Conservation (phyloP, 2,329 filamentous ascomycete genomes). For the Cytospora paraplurivora region DNA sequence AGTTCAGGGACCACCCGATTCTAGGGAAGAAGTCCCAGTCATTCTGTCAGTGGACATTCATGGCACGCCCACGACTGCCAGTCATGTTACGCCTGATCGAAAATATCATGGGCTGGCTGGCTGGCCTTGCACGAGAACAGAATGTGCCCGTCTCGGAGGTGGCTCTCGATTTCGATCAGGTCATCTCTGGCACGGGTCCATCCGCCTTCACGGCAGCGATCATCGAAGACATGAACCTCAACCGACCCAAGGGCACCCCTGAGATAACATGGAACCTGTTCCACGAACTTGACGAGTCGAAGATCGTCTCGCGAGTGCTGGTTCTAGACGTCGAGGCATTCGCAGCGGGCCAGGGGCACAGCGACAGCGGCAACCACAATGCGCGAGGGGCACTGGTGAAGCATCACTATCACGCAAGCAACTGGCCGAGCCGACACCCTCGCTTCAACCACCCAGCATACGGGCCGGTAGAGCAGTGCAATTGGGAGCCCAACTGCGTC, state of each 20-base stretch:
- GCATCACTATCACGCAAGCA: constrained; percentile 75
- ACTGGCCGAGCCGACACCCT: constrained; percentile 69
- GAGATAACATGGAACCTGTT: constrained; percentile 64
- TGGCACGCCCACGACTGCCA: constrained; percentile 66
- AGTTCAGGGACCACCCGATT: constrained; percentile 64
- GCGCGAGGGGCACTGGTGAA: constrained; percentile 67
- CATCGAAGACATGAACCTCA: constrained; percentile 62
- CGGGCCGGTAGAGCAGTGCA: constrained; percentile 70
- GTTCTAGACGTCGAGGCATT: constrained; percentile 73
- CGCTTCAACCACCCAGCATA: constrained; percentile 69
- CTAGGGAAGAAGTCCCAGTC: constrained; percentile 68
- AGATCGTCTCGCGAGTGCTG: constrained; percentile 63
- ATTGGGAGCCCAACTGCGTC: constrained; percentile 68
- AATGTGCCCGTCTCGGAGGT: constrained; percentile 60
- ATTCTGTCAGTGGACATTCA: constrained; percentile 77
- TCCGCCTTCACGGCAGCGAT: constrained; percentile 70
- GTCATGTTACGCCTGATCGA: constrained; percentile 71
- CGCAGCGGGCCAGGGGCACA: constrained; percentile 72
- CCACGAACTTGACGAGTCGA: constrained; percentile 67
- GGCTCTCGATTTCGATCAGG: constrained; percentile 70
- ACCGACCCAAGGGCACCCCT: constrained; percentile 35
- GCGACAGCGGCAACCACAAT: constrained; percentile 70
- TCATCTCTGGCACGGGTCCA: constrained; percentile 72
- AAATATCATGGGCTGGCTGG: constrained; percentile 68
- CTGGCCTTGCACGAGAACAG: constrained; percentile 60